These are phyloP conservation scores for Polyporus arcularius DNA, from an alignment of 768 basidiomycete genomes.

Conservation along the genomic window DNA sequence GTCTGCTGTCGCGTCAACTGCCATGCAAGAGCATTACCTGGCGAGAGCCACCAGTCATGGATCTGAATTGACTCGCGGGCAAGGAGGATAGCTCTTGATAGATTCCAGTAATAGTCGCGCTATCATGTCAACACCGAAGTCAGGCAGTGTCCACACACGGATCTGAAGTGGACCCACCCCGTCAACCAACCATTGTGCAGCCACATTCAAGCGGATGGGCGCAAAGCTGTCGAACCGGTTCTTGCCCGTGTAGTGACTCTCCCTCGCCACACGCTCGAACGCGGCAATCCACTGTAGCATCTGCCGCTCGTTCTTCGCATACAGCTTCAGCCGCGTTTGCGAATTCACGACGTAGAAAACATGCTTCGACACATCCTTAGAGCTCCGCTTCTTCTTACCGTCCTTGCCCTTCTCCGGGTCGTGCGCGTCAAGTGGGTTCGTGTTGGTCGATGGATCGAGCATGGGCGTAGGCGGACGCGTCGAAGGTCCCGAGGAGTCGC, in stretches of 20 bases:
- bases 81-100: constrained; percentile 86
- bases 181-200: constrained; percentile 98
- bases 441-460: constrained; percentile 80
- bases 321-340: constrained; percentile 84
- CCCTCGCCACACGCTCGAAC: constrained; percentile 74
- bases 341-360: constrained; percentile 94
- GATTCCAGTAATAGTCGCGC: constrained; percentile 98
- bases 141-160: constrained; percentile 2
- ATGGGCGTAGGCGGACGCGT: constrained; percentile 52
- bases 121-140: constrained; percentile 30
- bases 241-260: constrained; percentile 73
- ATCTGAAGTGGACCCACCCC: constrained; percentile 59
- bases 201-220: constrained; percentile 88
- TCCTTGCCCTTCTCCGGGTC: constrained; percentile 16
- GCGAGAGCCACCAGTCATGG: constrained; percentile 98
- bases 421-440: constrained; percentile 49
- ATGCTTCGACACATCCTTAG: constrained; percentile 80
- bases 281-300: constrained; percentile 98
- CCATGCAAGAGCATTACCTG: constrained; percentile 45
- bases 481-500: constrained; percentile 31
- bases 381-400: constrained; percentile 45
- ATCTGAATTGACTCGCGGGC: constrained; percentile 91
- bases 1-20: not conserved
- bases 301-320: constrained; percentile 91
- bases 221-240: constrained; percentile 96